phyloP scores from a whole-genome alignment of 2,329 filamentous ascomycete genomes.

The Ceratocystis alfenasii region DNA sequence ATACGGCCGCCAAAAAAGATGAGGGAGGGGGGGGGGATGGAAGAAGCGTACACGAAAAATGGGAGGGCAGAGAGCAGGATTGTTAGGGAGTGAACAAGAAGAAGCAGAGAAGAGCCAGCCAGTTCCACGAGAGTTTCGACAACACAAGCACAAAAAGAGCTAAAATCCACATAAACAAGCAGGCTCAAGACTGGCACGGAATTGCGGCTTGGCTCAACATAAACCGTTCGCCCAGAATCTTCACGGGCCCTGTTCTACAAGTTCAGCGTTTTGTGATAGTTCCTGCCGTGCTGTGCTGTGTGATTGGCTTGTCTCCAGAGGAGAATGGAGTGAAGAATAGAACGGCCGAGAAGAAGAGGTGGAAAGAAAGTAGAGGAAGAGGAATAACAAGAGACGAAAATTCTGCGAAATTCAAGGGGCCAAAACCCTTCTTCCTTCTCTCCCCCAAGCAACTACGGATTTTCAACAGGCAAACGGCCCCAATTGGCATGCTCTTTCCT shows the following conservation, averaged over 20 bases:
- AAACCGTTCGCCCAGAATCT: neutral
- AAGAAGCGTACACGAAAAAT: neutral
- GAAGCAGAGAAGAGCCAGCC: too few species aligned
- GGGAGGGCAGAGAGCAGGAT: neutral
- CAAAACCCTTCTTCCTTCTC: too few species aligned
- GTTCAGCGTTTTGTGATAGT: neutral
- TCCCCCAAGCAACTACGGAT: neutral
- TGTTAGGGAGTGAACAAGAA: too few species aligned
- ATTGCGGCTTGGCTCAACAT: too few species aligned
- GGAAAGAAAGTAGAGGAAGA: neutral
- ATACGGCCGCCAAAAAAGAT: neutral
- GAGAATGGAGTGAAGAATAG: neutral
- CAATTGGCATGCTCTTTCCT: too few species aligned
- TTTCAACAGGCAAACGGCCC: too few species aligned
- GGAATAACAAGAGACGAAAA: conserved; percentile 12
- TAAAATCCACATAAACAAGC: too few species aligned
- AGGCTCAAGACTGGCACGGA: too few species aligned
- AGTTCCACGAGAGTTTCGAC: too few species aligned
- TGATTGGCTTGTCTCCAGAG: neutral
- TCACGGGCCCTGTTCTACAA: neutral
- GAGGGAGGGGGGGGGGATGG: neutral
- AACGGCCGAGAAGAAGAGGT: neutral
- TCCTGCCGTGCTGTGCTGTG: neutral
- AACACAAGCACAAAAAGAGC: too few species aligned
- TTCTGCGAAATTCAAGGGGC: conserved; percentile 13